These are phyloP conservation scores for Fusarium sp. DNA, from an alignment of 2,329 filamentous ascomycete species.

Conservation along the genomic window DNA sequence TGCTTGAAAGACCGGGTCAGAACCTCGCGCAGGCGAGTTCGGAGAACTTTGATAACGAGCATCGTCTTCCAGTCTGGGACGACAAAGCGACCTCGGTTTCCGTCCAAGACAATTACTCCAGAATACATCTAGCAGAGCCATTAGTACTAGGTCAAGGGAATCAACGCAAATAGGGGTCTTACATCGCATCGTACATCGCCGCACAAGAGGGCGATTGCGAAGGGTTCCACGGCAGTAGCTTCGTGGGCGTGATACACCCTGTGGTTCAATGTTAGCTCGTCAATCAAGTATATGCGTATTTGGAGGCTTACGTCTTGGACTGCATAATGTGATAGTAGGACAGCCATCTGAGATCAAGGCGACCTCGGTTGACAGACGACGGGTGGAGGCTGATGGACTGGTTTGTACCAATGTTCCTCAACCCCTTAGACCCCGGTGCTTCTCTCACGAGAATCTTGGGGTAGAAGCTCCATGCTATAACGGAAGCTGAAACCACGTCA, in stretches of 20 bases:
- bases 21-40: constrained; percentile 79
- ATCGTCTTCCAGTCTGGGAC: constrained; percentile 91
- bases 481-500: constrained; percentile 81
- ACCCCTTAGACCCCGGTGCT: constrained; percentile 75
- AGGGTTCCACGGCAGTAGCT: constrained; percentile 82
- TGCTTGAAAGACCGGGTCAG: constrained; percentile 77
- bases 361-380: constrained; percentile 86
- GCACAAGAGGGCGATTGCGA: constrained; percentile 85
- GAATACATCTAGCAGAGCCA: constrained; percentile 75
- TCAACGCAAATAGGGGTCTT: constrained; percentile 44
- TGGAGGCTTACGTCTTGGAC: constrained; percentile 74
- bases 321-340: constrained; percentile 99
- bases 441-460: constrained; percentile 90
- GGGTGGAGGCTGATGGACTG: constrained; percentile 89
- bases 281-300: not conserved
- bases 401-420: constrained; percentile 93
- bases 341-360: constrained; percentile 79
- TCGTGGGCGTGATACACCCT: constrained; percentile 91
- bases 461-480: constrained; percentile 95
- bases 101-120: constrained; percentile 87
- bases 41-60: constrained; percentile 87
- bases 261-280: constrained; percentile 38
- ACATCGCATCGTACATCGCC: constrained; percentile 91
- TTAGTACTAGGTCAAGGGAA: not conserved
- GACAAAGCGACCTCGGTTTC: constrained; percentile 86